Base-by-base conservation (phyloP, 2,329 filamentous ascomycete genomes). In the Venturia asperata region DNA sequence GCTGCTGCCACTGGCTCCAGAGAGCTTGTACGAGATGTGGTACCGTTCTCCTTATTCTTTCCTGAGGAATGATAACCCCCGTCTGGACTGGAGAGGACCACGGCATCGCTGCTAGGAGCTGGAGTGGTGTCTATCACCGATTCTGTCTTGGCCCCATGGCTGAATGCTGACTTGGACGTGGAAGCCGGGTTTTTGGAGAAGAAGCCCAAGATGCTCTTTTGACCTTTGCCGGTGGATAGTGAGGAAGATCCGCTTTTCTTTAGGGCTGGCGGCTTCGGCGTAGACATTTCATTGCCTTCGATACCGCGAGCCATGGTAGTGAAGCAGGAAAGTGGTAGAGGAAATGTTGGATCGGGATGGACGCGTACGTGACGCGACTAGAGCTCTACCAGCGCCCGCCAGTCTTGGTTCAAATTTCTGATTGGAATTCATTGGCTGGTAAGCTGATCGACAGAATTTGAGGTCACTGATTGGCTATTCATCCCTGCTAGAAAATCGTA, bases 131-230 rank as follows among this genome's bases (percentile, higher is more conserved):
- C 81, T 67, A 77, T 77, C 62, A 81, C 81, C n/a, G 76, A 78
- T 24, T 79, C 78, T 70, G 82, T 79, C 63, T 80, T 80, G 55
- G 81, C 61, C 19, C 52, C 37, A 75, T 74, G 3, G 75, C 72
- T 17, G 55, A 37, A 41, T 19, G 65, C 34, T 19, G 45, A 61
- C 45, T 62, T 65, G 2, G 61, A 49, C 21, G 41, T 69, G 49
- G 69, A 64, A 65, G 77, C 74, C 9, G 73, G 71, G 30, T 69
- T 71, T 64, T 76, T 77, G 21, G 70, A 70, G 72, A 93, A 93
- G 81, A 94, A 94, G 55, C 89, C 88, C 43, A 91, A 79, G 67
- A 94, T 91, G 64, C 87, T 90, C 74, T 81, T 82, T 72, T 90
- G 87, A 71, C 84, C 86, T 72, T 86, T 86, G 67, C 75, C 75